Evolutionary conservation across 164 flowering plant species (phyloP), one percentile per base, ranked within the genome.

Genomic region (Platanus orientalis): DNA sequence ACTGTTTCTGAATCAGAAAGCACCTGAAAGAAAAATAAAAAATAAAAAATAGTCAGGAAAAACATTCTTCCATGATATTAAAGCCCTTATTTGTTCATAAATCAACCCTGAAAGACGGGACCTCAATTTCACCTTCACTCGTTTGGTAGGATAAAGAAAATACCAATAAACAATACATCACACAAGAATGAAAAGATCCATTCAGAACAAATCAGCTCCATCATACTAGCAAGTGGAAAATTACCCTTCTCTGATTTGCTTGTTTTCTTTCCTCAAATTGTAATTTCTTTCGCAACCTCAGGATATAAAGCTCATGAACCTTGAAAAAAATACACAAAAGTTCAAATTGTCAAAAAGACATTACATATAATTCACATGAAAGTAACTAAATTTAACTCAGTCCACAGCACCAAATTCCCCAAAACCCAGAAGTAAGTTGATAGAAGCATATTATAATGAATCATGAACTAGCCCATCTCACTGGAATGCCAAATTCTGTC

Each of bases 1-100:
- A 92, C 97, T 21, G 96, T 73, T 72, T 95, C 99, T 26, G 97
- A 90, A 83, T 92, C 96, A 21, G 90, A 73, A 64, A 95, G 92
- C 32, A 83, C 81, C 99, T 95, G 73, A 62, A 70, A 62, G 17
- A 47, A 58, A 26, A 36, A 36, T 10, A 36, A 36, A 7, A 36
- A n/a, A n/a, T n/a, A n/a, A n/a, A 32, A 60, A 44, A 24, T 50
- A 45, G 26, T 60, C 62, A 57, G 58, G 21, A 10, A 48, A n/a
- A n/a, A 17, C 54, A 23, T 3, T 3, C 47, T 32, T 2, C 2
- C 47, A 45, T 45, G 16, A 45, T 17, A 45, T 19, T 45, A 14
- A 42, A 14, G 47, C 17, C 47, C 17, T 42, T 13, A 42, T 42
- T n/a, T n/a, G n/a, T n/a, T n/a, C 39, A 32, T 32, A 9, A 32